Evolutionary conservation across 768 basidiomycete species (phyloP).

Genomic region (Rhizopogon vesiculosus): DNA sequence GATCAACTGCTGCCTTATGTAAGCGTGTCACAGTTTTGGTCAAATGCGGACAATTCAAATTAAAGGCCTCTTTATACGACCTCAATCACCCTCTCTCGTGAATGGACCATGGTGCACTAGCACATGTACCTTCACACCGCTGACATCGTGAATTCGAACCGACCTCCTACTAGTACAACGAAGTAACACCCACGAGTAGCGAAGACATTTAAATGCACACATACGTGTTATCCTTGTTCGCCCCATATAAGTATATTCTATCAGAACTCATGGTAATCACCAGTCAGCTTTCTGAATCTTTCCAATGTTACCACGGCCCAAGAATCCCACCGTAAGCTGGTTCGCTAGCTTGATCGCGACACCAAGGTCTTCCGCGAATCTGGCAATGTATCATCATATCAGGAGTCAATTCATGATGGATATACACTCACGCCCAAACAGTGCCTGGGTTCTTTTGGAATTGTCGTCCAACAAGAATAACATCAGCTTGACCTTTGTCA

Average conservation of each 20-base stretch:
- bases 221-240: conserved; percentile 21
- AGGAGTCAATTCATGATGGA: conserved; percentile 16
- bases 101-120: conserved; percentile 44
- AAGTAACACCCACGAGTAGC: no score
- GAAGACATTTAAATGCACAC: no score
- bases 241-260: neutral
- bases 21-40: no score
- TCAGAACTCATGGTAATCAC: conserved; percentile 4
- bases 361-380: conserved; percentile 52
- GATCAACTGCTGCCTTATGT: no score
- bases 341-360: conserved; percentile 40
- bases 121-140: neutral
- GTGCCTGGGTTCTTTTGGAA: conserved; percentile 56
- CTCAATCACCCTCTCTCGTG: conserved; percentile 50
- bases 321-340: conserved; percentile 54
- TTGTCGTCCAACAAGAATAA: conserved; percentile 43
- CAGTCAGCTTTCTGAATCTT: conserved; percentile 7
- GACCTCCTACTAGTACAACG: no score
- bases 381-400: conserved; percentile 8
- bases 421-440: no score
- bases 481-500: conserved; percentile 39
- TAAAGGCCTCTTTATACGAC: conserved; percentile 74
- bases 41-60: no score
- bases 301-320: conserved; percentile 27
- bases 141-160: no score